Evolutionary conservation across 23 red algal genomes (phyloP).

Genomic region (Cyanidiococcus yangmingshanensis): DNA sequence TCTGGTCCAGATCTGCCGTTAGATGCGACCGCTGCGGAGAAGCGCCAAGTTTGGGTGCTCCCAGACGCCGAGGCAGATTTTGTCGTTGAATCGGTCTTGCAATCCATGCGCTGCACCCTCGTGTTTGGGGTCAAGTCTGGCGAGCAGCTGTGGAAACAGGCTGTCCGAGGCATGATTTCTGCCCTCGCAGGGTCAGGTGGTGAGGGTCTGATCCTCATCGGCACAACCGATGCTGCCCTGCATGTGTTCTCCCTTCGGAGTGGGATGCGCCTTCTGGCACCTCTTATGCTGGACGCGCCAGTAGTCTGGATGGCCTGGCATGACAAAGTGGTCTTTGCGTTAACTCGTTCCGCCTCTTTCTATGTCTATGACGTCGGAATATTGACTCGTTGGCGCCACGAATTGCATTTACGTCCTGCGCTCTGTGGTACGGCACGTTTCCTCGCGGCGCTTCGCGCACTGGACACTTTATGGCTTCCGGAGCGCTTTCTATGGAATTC

Average conservation of each 20-base stretch:
- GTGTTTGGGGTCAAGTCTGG: background rate
- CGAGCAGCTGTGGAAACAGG: conserved; percentile 25
- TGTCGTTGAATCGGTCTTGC: background rate
- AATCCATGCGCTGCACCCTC: background rate
- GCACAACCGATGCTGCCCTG: conserved; percentile 60
- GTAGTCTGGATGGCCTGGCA: conserved; percentile 52
- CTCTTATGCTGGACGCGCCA: conserved; percentile 59
- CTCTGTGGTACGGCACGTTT: background rate
- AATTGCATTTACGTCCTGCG: background rate
- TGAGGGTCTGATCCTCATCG: conserved; percentile 34
- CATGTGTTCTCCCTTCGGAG: conserved; percentile 40
- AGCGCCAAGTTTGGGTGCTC: background rate
- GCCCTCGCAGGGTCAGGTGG: conserved; percentile 39
- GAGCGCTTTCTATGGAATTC: conserved; percentile 31
- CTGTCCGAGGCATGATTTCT: conserved; percentile 36
- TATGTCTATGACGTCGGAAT: background rate
- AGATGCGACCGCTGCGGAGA: background rate
- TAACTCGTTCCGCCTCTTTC: background rate
- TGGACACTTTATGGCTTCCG: background rate
- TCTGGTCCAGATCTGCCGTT: background rate
- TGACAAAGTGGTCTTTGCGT: background rate
- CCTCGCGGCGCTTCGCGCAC: background rate
- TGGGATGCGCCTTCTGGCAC: conserved; percentile 51
- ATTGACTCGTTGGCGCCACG: background rate
- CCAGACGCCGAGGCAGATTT: background rate